Percentiles rank a stretch among this genome's conserved stretches.
Conservation (phyloP, 306 rosid species). For the Medicago lupulina region DNA sequence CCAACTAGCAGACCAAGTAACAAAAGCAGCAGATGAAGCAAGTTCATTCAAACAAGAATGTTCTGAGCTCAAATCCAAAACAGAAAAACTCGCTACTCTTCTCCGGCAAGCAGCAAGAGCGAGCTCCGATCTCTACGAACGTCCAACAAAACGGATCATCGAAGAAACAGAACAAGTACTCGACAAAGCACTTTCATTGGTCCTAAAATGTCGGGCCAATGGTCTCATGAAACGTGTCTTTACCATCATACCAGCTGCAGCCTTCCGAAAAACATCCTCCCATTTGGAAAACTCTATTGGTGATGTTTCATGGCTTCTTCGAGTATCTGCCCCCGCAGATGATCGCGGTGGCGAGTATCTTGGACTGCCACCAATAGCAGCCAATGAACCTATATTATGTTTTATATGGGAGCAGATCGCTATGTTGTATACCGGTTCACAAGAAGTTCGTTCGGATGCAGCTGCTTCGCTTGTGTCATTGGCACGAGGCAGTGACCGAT, state of each 20-base stretch:
- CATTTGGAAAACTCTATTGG: slow-evolving; percentile 75
- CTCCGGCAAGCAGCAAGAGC: slow-evolving; percentile 79
- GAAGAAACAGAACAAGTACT: slow-evolving; percentile 81
- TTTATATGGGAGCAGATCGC: slow-evolving; percentile 79
- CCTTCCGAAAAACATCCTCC: slow-evolving; percentile 57
- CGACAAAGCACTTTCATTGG: slow-evolving; percentile 64
- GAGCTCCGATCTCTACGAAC: slow-evolving; percentile 74
- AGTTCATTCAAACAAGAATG: slow-evolving; percentile 64
- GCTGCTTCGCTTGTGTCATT: slow-evolving; percentile 72
- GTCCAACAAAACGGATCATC: slow-evolving; percentile 78
- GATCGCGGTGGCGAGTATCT: slow-evolving; percentile 68
- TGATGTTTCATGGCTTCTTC: slow-evolving; percentile 84
- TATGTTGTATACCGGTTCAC: slow-evolving; percentile 45
- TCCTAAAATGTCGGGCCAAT: slow-evolving; percentile 65
- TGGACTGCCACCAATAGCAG: slow-evolving; percentile 76
- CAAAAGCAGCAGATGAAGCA: slow-evolving; percentile 65
- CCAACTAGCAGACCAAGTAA: slow-evolving; percentile 77
- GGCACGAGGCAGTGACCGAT: slow-evolving; percentile 74
- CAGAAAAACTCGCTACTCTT: slow-evolving; percentile 70
- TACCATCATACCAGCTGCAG: slow-evolving; percentile 72
- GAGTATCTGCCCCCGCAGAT: slow-evolving; percentile 66
- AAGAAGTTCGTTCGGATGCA: slow-evolving; percentile 68
- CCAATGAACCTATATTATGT: slow-evolving; percentile 75
- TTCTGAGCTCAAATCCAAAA: slow-evolving; percentile 62
- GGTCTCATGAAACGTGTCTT: slow-evolving; percentile 64